A percentile compares a stretch with the other conserved stretches of the same genome.
phyloP scores from a whole-genome alignment of 257 asterid species.

The Eustoma russellianum region DNA sequence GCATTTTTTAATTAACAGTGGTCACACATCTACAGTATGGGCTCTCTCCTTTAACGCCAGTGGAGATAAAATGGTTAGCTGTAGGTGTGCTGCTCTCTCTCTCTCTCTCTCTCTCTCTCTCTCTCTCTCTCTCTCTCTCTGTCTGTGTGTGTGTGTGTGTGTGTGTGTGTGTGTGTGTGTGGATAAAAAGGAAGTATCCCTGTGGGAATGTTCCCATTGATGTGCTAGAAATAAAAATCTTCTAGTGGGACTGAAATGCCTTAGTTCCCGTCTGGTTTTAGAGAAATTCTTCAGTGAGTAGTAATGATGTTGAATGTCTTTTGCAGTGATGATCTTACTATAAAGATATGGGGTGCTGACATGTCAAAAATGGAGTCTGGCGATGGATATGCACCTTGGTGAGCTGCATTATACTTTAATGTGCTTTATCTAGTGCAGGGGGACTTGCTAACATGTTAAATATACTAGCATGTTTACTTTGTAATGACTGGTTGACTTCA shows the following conservation, averaged over 20 bases:
- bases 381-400: constrained; percentile 58
- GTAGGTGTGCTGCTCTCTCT: constrained; percentile 52
- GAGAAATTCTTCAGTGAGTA: neutral
- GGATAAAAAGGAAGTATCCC: neutral
- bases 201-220: neutral
- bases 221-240: constrained; percentile 2
- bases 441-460: neutral
- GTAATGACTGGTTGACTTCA: neutral
- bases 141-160: neutral
- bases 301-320: constrained; percentile 1
- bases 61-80: constrained; percentile 88
- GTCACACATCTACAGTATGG: constrained; percentile 90
- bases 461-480: too few species aligned
- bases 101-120: neutral
- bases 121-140: neutral
- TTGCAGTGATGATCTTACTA: constrained; percentile 84
- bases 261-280: neutral
- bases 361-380: constrained; percentile 33
- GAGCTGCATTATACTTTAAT: constrained; percentile 25
- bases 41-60: constrained; percentile 56
- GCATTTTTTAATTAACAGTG: constrained; percentile 32
- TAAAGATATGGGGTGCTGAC: constrained; percentile 75
- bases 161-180: neutral
- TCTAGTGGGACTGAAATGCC: neutral
- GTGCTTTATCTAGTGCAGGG: neutral